Conservation (phyloP, 2,329 filamentous ascomycete genomes). For the Neonectria neomacrospora region DNA sequence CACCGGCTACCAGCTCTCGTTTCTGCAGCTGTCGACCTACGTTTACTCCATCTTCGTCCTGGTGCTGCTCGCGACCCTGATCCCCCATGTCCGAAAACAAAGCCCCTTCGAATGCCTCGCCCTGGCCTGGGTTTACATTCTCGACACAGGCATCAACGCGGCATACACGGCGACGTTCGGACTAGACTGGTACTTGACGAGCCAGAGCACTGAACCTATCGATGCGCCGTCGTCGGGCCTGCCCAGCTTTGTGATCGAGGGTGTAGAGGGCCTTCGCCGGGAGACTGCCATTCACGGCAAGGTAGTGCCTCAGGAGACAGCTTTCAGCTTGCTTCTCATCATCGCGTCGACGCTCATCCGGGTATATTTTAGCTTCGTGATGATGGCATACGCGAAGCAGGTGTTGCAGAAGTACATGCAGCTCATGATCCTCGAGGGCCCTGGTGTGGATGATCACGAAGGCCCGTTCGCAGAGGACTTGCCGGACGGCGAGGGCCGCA, state of each 20-base stretch:
- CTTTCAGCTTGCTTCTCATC: constrained; percentile 82
- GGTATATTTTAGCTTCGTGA: constrained; percentile 84
- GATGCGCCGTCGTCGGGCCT: constrained; percentile 39
- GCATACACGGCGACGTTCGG: constrained; percentile 86
- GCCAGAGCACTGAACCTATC: constrained; percentile 59
- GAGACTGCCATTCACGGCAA: constrained; percentile 50
- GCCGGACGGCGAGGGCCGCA: constrained; percentile 82
- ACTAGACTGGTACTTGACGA: constrained; percentile 83
- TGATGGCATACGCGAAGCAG: constrained; percentile 84
- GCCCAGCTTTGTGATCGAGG: constrained; percentile 46
- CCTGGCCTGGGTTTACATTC: constrained; percentile 84
- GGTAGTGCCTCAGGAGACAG: constrained; percentile 67
- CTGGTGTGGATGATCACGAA: constrained; percentile 60
- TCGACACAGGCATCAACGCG: constrained; percentile 85
- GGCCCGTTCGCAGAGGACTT: constrained; percentile 76
- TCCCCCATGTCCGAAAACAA: constrained; percentile 83
- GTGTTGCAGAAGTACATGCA: constrained; percentile 75
- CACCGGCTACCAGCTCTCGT: constrained; percentile 85
- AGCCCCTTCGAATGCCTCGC: constrained; percentile 82
- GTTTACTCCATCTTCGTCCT: constrained; percentile 84
- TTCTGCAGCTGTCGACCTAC: constrained; percentile 90
- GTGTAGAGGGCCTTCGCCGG: constrained; percentile 48
- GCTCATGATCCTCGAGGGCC: constrained; percentile 59
- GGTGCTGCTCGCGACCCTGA: constrained; percentile 73
- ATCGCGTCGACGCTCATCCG: constrained; percentile 78